Percentiles rank a stretch among this genome's conserved stretches.
Conservation (phyloP, 441 rosid genomes). For the Brassica balearica region DNA sequence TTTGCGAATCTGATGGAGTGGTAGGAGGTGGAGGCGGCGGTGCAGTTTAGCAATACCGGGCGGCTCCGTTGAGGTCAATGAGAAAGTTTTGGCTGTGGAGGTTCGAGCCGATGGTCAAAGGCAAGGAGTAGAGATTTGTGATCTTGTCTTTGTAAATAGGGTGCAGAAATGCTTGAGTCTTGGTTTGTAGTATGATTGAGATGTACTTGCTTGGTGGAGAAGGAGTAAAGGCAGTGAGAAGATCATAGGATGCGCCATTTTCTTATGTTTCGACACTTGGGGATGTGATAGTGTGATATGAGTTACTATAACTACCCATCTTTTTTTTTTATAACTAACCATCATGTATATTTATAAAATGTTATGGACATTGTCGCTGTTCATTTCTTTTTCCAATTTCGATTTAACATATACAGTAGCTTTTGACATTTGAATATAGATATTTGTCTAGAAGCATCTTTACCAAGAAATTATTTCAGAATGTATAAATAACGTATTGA, state of each 20-base stretch:
- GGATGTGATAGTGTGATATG: constrained; percentile 1
- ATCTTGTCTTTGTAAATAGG: constrained; percentile 33
- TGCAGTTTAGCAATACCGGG: constrained; percentile 10
- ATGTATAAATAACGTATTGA: constrained; percentile 62
- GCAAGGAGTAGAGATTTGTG: constrained; percentile 34
- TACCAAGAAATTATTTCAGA: constrained; percentile 63
- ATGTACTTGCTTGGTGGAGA: constrained; percentile 11
- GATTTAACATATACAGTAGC: not conserved
- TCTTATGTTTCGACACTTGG: not conserved
- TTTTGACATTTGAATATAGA: not conserved
- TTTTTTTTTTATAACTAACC: not conserved
- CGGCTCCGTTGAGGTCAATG: constrained; percentile 45
- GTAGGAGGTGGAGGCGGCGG: constrained; percentile 20
- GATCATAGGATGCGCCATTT: constrained; percentile 21
- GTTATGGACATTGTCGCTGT: not conserved
- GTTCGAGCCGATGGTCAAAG: constrained; percentile 3
- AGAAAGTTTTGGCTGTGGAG: not conserved
- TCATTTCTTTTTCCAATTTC: not conserved
- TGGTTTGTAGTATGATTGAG: constrained; percentile 14
- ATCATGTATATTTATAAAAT: constrained; percentile 8
- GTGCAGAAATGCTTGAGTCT: constrained; percentile 27
- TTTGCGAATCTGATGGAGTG: constrained; percentile 30
- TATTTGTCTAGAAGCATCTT: not conserved
- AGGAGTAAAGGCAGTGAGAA: not conserved
- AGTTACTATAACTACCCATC: not conserved